Base-by-base conservation (phyloP, 2,329 filamentous ascomycete genomes). In the Blastomyces emzantsi region DNA sequence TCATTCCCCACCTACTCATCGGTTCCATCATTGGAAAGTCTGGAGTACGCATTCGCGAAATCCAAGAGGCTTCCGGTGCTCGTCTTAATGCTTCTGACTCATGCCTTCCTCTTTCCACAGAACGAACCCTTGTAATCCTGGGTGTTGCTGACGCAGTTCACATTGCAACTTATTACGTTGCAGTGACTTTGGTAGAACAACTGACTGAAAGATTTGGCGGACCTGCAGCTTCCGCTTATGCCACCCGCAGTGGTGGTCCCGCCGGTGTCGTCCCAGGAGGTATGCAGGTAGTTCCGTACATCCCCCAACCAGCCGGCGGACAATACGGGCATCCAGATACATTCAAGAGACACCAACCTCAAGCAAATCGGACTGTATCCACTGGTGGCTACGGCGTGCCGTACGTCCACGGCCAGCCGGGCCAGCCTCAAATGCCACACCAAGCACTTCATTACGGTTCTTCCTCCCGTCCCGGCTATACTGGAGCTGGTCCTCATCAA, bases 271-370 rank as follows among this genome's bases (percentile, higher is more conserved):
- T 97, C 19, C 94, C 94, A 28, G 94, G 94, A 65, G 94, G 94
- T 66, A 96, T 99, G 92, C 94, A 97, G 76, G 94, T 99, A 60
- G 92, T 97, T n/a, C 94, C 94, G 6, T 99, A 99, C 75, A 90
- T 91, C 64, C 94, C 94, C 60, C 92, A 97, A 76, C 90, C 93
- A 36, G 90, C 91, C 63, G 90, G 91, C 64, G 94, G 94, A 69
- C 92, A 93, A 75, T 97, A 92, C 74, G 92, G 92, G 63, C 90
- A 92, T 71, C 88, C 91, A 55, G 93, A 97, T 67, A 90, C 90
- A 75, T 96, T 85, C 74, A 77, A 89, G 70, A 87, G 90, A 67
- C 86, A 90, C 69, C 88, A 89, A 68, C 86, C 88, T 63, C 86
- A 89, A 67, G 80, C 85, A 57, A 89, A 90, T 69, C 88, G 90